Evolutionary conservation across 129 eudicot species (phyloP), one percentile per base, ranked within the genome.

Genomic region (Flaveria robusta): DNA sequence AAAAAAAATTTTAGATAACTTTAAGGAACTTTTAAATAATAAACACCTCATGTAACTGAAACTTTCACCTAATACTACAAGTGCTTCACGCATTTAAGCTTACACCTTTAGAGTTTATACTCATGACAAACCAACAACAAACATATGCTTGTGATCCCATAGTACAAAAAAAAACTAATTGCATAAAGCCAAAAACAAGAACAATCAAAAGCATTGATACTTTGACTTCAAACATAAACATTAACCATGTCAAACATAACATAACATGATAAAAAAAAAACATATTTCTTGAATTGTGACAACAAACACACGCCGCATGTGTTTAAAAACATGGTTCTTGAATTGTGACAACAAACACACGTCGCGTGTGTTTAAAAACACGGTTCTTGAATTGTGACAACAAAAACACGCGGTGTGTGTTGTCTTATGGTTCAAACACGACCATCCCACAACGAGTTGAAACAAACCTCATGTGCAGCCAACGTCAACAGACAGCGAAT

Each of bases 401-500:
- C 70, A 9, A 19, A 4, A 27, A n/a, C 11, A 9, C 6, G 22
- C 29, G 9, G 12, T 13, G 29, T 42, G 31, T 63, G 45, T 15
- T 34, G 22, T 73, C 73, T 9, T 13, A 19, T 0, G 16, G 42
- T 31, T 80, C 75, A 93, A 81, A 90, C 91, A 47, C 91, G 87
- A 15, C 85, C 92, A 76, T 90, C 92, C 96, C 96, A 93, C 85
- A 93, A 81, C 60, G 88, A 86, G 19, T 78, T 88, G 3, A 72
- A 7, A 65, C 69, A 72, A 47, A 74, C 89, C 68, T 85, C 84
- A 20, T 14, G 26, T 31, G 65, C 31, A 50, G 69, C 74, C 2
- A 84, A 16, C 9, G 68, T 79, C 59, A 90, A 74, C 74, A 93
- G 86, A 45, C 26, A 72, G 72, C 66, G 84, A 23, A 93, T 73